phyloP scores from a whole-genome alignment of 805 yeast genomes.

The Aciculoconidium aculeatum region DNA sequence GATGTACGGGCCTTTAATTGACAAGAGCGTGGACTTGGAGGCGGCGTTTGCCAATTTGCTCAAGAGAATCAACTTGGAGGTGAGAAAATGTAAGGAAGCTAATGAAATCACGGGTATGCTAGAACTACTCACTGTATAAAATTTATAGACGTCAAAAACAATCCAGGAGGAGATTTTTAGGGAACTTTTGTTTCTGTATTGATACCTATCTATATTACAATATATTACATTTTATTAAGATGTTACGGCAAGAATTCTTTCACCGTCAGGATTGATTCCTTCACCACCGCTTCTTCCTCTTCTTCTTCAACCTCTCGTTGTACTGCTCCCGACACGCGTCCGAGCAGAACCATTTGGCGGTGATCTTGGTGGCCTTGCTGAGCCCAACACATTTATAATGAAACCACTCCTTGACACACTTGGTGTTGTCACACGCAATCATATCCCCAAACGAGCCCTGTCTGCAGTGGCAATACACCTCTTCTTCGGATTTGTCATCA shows the following conservation, averaged over 20 bases:
- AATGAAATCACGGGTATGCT: conserved; percentile 90
- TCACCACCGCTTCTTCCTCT: conserved; percentile 8
- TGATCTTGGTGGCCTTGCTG: conserved; percentile 28
- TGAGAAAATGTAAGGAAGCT: conserved; percentile 79
- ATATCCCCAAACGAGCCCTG: conserved; percentile 25
- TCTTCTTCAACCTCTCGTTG: conserved; percentile 1
- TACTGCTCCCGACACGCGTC: conserved; percentile 20
- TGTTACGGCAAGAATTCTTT: neutral
- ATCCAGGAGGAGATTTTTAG: neutral
- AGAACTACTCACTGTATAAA: conserved; percentile 61
- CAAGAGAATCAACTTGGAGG: conserved; percentile 60
- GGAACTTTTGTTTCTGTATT: neutral
- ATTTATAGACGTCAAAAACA: too few relatives aligned
- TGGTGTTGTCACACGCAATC: conserved; percentile 25
- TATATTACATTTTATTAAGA: conserved; percentile 1
- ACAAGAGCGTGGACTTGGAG: conserved; percentile 69
- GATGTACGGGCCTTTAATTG: conserved; percentile 70
- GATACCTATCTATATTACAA: neutral
- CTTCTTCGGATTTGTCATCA: too few relatives aligned
- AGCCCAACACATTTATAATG: conserved; percentile 42
- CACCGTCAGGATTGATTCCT: too few relatives aligned
- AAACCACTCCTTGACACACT: conserved; percentile 41
- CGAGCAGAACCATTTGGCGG: conserved; percentile 38
- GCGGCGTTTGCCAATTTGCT: conserved; percentile 60
- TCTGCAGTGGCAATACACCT: conserved; percentile 18